These are phyloP conservation scores for Stagonosporopsis tanaceti DNA, from an alignment of 2,329 filamentous ascomycete genomes.

Conservation along the genomic window DNA sequence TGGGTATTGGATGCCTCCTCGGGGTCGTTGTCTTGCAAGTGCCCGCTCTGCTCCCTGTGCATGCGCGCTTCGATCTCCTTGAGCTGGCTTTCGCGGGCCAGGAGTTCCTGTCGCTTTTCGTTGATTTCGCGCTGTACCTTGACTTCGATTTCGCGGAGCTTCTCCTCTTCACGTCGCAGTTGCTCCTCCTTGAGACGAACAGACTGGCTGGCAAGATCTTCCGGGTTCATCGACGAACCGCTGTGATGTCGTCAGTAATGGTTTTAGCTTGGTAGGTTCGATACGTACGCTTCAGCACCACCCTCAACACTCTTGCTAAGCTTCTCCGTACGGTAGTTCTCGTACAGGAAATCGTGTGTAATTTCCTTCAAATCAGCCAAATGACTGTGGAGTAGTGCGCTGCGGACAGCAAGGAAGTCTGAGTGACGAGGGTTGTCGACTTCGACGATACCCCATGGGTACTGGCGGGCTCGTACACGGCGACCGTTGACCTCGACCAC, in stretches of 20 bases:
- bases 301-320: constrained; percentile 99
- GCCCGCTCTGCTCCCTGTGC: constrained; percentile 78
- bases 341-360: constrained; percentile 99
- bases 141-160: constrained; percentile 98
- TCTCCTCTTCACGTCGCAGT: constrained; percentile 98
- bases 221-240: constrained; percentile 95
- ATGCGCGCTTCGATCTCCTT: constrained; percentile 98
- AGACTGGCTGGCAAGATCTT: constrained; percentile 94
- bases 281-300: constrained; percentile 82
- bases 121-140: constrained; percentile 99
- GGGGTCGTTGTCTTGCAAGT: constrained; percentile 43
- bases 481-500: constrained; percentile 92
- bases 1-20: constrained; percentile 36
- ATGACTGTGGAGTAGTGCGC: constrained; percentile 95
- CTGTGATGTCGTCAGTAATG: constrained; percentile 46
- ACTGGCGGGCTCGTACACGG: constrained; percentile 92
- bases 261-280: background rate
- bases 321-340: constrained; percentile 99
- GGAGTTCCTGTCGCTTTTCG: constrained; percentile 97
- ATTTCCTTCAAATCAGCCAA: constrained; percentile 99
- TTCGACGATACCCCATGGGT: constrained; percentile 98
- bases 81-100: constrained; percentile 97
- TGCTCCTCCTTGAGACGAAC: constrained; percentile 99
- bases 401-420: constrained; percentile 96
- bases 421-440: constrained; percentile 99